Evolutionary conservation across 2,329 filamentous ascomycete genomes (phyloP).

Genomic region (Aspergillus niger): DNA sequence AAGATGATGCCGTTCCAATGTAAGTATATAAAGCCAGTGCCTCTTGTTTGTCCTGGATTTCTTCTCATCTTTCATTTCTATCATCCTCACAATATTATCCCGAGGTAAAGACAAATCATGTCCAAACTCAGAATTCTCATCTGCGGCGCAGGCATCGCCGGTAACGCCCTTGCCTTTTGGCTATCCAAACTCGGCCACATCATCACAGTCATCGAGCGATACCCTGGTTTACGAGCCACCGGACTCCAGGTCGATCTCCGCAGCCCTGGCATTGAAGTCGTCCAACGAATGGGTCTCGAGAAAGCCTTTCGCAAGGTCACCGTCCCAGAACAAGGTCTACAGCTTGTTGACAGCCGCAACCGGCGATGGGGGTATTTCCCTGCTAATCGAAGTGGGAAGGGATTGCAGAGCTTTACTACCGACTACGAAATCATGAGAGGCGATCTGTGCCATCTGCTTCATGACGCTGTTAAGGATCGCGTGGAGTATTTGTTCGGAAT

Average conservation of each 20-base stretch:
- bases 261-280: constrained; percentile 53
- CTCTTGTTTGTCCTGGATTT: no score
- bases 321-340: constrained; percentile 53
- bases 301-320: constrained; percentile 39
- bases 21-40: no score
- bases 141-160: constrained; percentile 45
- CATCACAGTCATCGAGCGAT: constrained; percentile 47
- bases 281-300: constrained; percentile 57
- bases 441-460: constrained; percentile 51
- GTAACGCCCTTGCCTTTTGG: constrained; percentile 52
- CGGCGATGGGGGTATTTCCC: constrained; percentile 45
- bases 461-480: constrained; percentile 30
- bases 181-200: constrained; percentile 43
- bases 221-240: constrained; percentile 43
- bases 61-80: background rate
- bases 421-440: constrained; percentile 61
- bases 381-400: constrained; percentile 40
- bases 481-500: constrained; percentile 38
- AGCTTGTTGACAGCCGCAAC: constrained; percentile 49
- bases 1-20: no score
- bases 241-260: constrained; percentile 60
- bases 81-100: background rate
- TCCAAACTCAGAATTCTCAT: constrained; percentile 50
- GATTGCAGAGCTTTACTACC: constrained; percentile 44
- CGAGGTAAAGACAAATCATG: background rate